phyloP scores from a whole-genome alignment of 805 yeast genomes.

The Kuraishia hungarica region DNA sequence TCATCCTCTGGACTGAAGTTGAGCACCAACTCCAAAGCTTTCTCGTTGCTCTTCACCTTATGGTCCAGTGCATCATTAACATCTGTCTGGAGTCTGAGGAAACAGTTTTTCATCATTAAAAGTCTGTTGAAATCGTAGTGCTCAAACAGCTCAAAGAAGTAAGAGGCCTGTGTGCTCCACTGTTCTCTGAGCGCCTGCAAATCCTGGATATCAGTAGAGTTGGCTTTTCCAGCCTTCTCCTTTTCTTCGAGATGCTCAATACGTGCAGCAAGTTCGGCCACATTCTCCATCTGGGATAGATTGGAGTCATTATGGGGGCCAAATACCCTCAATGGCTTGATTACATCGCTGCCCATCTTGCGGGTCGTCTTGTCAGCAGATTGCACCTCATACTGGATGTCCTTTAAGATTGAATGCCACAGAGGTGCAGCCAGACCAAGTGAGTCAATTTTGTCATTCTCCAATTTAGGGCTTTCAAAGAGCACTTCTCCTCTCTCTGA shows the following conservation, averaged over 20 bases:
- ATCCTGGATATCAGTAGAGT: slow-evolving; percentile 23
- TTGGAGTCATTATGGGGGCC: slow-evolving; percentile 42
- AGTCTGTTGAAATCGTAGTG: slow-evolving; percentile 58
- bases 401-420: slow-evolving; percentile 35
- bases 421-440: slow-evolving; percentile 34
- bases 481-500: slow-evolving; percentile 26
- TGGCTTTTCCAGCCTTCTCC: slow-evolving; percentile 3
- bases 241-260: slow-evolving; percentile 11
- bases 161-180: slow-evolving; percentile 78
- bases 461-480: slow-evolving; percentile 30
- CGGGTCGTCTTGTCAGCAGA: slow-evolving; percentile 40
- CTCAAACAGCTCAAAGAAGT: slow-evolving; percentile 67
- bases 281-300: slow-evolving; percentile 30
- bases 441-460: slow-evolving; percentile 39
- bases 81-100: slow-evolving; percentile 58
- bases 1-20: slow-evolving; percentile 56
- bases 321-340: slow-evolving; percentile 44
- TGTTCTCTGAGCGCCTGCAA: slow-evolving; percentile 37
- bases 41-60: slow-evolving; percentile 45
- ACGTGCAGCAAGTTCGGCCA: slow-evolving; percentile 16
- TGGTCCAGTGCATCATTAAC: slow-evolving; percentile 42
- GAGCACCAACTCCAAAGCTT: slow-evolving; percentile 55
- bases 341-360: slow-evolving; percentile 42
- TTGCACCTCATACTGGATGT: slow-evolving; percentile 35
- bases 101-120: slow-evolving; percentile 52